These are phyloP conservation scores for Pittosporum tobira DNA, from an alignment of 129 eudicot species.

Conservation along the genomic window DNA sequence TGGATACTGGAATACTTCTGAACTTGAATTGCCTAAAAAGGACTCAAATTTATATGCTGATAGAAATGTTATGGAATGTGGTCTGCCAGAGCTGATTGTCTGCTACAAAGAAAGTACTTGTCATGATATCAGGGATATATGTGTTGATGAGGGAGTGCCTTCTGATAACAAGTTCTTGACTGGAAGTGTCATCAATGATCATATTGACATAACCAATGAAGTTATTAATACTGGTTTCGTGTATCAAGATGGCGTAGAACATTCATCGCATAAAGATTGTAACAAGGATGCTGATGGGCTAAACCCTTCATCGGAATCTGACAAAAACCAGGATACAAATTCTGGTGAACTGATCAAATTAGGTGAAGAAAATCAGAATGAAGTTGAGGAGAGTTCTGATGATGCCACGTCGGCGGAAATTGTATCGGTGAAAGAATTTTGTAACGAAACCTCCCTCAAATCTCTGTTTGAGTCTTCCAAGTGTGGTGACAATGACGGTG, in stretches of 20 bases:
- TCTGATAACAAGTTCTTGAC: conserved; percentile 31
- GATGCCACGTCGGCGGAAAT: too few species aligned
- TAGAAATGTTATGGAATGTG: conserved; percentile 52
- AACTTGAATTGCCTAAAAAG: conserved; percentile 22
- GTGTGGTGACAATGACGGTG: conserved; percentile 11
- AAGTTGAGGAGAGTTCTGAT: conserved; percentile 10
- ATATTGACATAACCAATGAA: conserved; percentile 21
- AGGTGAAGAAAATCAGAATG: conserved; percentile 15
- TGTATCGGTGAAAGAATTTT: conserved; percentile 24
- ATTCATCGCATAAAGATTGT: conserved; percentile 23
- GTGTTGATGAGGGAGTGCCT: conserved; percentile 64
- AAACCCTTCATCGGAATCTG: conserved; percentile 19
- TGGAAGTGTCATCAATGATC: conserved; percentile 18
- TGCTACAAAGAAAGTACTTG: conserved; percentile 51
- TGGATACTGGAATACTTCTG: conserved; percentile 27
- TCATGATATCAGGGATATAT: conserved; percentile 64
- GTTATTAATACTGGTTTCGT: conserved; percentile 18
- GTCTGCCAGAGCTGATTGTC: conserved; percentile 52
- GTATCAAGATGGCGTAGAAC: conserved; percentile 21
- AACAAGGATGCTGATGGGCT: conserved; percentile 11
- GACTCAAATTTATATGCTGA: conserved; percentile 44
- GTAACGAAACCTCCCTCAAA: conserved; percentile 39
- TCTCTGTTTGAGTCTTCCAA: conserved; percentile 31
- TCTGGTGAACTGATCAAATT: conserved; percentile 15
- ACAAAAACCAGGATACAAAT: conserved; percentile 19